Evolutionary conservation across 2,329 filamentous ascomycete species (phyloP).

Genomic region (Teratosphaeria viscida): DNA sequence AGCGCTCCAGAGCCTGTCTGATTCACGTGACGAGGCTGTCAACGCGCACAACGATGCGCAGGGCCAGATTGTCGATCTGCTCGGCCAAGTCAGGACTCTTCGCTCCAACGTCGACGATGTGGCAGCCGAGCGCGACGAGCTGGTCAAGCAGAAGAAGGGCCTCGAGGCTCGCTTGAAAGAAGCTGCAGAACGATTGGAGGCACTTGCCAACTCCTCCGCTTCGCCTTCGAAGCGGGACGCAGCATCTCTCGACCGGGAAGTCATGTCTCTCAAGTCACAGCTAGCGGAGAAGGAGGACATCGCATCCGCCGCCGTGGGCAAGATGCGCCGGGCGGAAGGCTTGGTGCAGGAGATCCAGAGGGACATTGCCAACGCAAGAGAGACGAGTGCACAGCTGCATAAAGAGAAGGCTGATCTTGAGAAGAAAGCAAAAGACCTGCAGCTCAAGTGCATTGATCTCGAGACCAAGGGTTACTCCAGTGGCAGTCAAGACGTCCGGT

Average conservation of each 20-base stretch:
- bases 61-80: slow-evolving; percentile 76
- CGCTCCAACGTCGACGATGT: slow-evolving; percentile 79
- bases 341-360: slow-evolving; percentile 83
- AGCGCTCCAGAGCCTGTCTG: slow-evolving; percentile 75
- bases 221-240: slow-evolving; percentile 83
- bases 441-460: slow-evolving; percentile 80
- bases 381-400: slow-evolving; percentile 68
- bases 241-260: slow-evolving; percentile 76
- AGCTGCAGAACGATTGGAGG: slow-evolving; percentile 78
- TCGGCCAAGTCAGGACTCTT: slow-evolving; percentile 79
- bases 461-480: slow-evolving; percentile 96
- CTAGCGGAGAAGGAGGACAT: slow-evolving; percentile 92
- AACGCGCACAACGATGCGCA: slow-evolving; percentile 92
- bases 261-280: slow-evolving; percentile 78
- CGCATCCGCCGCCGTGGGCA: slow-evolving; percentile 80
- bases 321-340: slow-evolving; percentile 91
- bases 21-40: slow-evolving; percentile 87
- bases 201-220: slow-evolving; percentile 59
- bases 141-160: slow-evolving; percentile 80
- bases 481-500: slow-evolving; percentile 88
- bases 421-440: slow-evolving; percentile 81
- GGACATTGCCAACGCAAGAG: slow-evolving; percentile 77
- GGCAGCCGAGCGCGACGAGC: slow-evolving; percentile 70
- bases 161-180: slow-evolving; percentile 78
- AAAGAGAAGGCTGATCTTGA: slow-evolving; percentile 85